Evolutionary conservation across 805 yeast genomes (phyloP), one percentile per base, ranked within the genome.

Genomic region (Priceomyces melissophilus): DNA sequence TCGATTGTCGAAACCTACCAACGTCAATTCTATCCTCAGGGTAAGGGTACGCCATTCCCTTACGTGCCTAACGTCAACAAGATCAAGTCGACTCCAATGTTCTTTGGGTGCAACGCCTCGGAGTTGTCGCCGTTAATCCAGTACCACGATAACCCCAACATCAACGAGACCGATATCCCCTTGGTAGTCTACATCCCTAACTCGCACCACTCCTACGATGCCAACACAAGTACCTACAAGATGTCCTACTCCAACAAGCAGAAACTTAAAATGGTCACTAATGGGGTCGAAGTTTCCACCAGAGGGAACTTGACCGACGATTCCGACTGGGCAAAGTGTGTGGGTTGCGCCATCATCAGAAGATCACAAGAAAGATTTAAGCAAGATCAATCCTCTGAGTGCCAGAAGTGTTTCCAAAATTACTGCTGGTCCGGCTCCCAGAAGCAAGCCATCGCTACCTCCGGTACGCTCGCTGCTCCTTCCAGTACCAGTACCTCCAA

Each of bases 301-400:
- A 74, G 83, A 53, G 68, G 70, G 41, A 87, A 86, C 56, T 63
- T 79, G 31, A 81, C 95, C 7, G 56, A 80, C 20, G 93, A 85
- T 48, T 56, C 65, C 5, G 79, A 83, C 28, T 87, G 87, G 83
- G 68, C 76, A 32, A 76, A 79, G 3, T 87, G 96, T 68, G 75
- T 87, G 37, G 87, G 87, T 3, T 87, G 96, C 70, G 96, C 95
- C 5, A 73, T 87, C 35, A 71, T 87, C 42, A 81, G 86, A 64
- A 77, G 96, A 57, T 77, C 82, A 32, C 82, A 82, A 54, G 93
- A 87, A 61, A 72, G 90, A 56, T 63, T 73, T 30, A 80, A 81
- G 14, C 60, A 70, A 30, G 71, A 76, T 10, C 83, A 83, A 42
- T 67, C 79, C 7, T 80, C 72, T 2, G 87, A 84, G 55, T 88